Evolutionary conservation across 768 basidiomycete genomes (phyloP).

Genomic region (Boletus bicolor): DNA sequence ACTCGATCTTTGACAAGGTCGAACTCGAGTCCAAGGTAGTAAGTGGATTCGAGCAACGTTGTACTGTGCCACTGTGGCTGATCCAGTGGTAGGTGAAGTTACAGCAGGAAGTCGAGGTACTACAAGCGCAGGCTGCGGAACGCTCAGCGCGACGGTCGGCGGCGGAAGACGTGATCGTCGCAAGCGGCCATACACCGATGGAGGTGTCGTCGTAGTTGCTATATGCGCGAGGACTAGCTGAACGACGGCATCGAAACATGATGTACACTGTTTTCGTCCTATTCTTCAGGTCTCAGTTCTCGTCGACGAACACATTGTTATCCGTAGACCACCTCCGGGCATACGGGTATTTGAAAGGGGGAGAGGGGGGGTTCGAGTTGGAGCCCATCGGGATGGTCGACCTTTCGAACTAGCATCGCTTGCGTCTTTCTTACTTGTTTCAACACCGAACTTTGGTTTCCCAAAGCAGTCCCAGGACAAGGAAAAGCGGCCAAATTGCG

Average conservation of each 20-base stretch:
- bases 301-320: not conserved
- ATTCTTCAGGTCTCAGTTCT: not conserved
- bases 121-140: conserved; percentile 49
- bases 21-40: conserved; percentile 60
- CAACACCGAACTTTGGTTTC: not conserved
- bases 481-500: not conserved
- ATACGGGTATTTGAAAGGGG: not conserved
- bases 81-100: conserved; percentile 46
- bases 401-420: not conserved
- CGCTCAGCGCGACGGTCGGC: conserved; percentile 36
- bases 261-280: not conserved
- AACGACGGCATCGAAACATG: not conserved
- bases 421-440: not conserved
- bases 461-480: not conserved
- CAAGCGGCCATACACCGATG: conserved; percentile 31
- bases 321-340: not conserved
- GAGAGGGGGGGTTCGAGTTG: not conserved
- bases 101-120: conserved; percentile 52
- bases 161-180: conserved; percentile 29
- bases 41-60: conserved; percentile 19
- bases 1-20: conserved; percentile 56
- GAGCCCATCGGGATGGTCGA: not conserved
- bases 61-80: not conserved
- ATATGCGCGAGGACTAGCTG: not conserved
- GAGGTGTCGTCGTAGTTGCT: conserved; percentile 21